Percentiles rank a stretch among this genome's conserved stretches.
Conservation (phyloP, 1,139 yeast species). For the Diutina ranongensis region DNA sequence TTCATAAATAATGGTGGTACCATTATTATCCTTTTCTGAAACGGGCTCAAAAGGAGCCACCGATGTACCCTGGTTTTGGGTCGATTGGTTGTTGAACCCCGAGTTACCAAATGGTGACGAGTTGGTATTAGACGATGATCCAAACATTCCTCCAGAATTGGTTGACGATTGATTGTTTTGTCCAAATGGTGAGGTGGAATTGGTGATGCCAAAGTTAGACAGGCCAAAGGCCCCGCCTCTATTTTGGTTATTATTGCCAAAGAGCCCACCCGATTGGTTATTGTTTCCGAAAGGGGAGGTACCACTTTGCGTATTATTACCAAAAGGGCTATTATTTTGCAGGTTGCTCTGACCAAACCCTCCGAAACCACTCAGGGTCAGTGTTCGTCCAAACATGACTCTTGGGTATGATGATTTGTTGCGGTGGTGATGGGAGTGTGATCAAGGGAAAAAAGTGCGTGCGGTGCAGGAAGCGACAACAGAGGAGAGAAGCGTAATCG, state of each 20-base stretch:
- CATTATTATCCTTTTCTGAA: conserved; percentile 63
- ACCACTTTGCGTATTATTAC: not conserved
- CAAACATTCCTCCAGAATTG: not conserved
- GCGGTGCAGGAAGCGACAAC: not conserved
- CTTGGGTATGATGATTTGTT: not conserved
- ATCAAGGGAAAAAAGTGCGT: not conserved
- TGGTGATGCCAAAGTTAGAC: not conserved
- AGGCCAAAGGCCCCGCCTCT: not conserved
- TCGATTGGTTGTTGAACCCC: conserved; percentile 9
- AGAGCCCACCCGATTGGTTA: not conserved
- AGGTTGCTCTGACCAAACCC: conserved; percentile 38
- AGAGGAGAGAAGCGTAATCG: not conserved
- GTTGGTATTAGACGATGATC: not conserved
- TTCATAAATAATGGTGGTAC: conserved; percentile 49
- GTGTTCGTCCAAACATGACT: not conserved
- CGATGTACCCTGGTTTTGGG: conserved; percentile 56
- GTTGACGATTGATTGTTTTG: not conserved
- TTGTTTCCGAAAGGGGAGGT: not conserved
- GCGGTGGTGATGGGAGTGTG: not conserved
- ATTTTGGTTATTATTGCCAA: not conserved
- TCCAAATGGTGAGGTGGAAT: not conserved
- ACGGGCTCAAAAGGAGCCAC: conserved; percentile 53
- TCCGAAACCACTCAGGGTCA: conserved; percentile 41
- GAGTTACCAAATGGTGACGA: conserved; percentile 14
- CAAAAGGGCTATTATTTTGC: not conserved